Base-by-base conservation (phyloP, 192 early-diverging fungal genomes). In the Dissophora globulifera region DNA sequence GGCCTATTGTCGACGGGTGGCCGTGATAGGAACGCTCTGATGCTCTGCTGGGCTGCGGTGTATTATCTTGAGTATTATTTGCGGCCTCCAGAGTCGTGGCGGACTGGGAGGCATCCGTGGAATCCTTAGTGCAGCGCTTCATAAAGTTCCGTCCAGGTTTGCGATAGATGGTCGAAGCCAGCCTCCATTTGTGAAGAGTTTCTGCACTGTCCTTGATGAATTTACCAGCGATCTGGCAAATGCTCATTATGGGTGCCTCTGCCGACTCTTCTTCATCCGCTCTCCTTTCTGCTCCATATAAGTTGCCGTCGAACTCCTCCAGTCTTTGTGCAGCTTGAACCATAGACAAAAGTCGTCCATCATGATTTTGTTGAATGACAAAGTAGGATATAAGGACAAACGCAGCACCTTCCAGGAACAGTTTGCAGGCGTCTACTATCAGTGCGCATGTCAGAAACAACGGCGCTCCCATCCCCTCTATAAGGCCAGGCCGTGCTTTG, bases 281-380 rank as follows among this genome's bases (percentile, higher is more conserved):
- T n/a, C n/a, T n/a, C 23, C 30, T 17, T 19, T 35, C 41, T 1
- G 17, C n/a, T 43, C 25, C 29, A 29, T 54, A 65, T 20, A 6
- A 23, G 45, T 68, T 68, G 19, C 40, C 38, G 20, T 68, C 66
- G 10, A 68, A 33, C 38, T 68, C 66, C 0, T 68, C 66, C 50
- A 68, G 38, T 31, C 66, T 58, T n/a, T 68, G 66, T 15, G 66
- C 66, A 3, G 56, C 66, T 27, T 68, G 66, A 25, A 59, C 40
- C 66, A 68, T 68, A 27, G 41, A 29, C 56, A 51, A 43, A 35
- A 68, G 16, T 9, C 48, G 30, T 19, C 49, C 7, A 26, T 68
- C 66, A 16, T 22, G 29, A 11, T 58, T 58, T 0, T 50, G 19
- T 30, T 68, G 32, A n/a, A 68, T 68, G 27, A 22, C n/a, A 15